Percentiles rank a stretch among this genome's conserved stretches.
These are phyloP conservation scores for Cucurbita moschata DNA, from an alignment of 306 rosid species.

Conservation along the genomic window DNA sequence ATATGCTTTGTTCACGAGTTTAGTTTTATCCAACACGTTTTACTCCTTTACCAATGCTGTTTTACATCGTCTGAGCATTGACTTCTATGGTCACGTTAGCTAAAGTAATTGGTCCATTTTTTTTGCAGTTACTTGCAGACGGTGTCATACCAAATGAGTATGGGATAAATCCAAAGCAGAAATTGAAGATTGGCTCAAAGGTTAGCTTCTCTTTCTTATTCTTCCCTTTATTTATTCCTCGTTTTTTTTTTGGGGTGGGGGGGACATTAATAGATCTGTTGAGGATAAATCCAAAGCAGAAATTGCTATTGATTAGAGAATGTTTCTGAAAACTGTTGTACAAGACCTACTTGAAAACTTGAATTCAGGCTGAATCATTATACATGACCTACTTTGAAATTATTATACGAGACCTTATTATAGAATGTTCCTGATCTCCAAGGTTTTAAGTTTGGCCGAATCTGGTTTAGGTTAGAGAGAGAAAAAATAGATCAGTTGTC, in stretches of 20 bases:
- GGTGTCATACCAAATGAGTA: constrained; percentile 98
- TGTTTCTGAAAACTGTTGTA: not conserved
- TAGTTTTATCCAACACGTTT: not conserved
- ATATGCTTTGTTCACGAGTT: not conserved
- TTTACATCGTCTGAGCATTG: not conserved
- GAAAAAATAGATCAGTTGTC: not conserved
- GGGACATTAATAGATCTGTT: not conserved
- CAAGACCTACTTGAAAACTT: not conserved
- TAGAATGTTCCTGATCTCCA: not conserved
- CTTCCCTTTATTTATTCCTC: not conserved
- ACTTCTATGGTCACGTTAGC: not conserved
- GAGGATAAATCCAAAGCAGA: too few species aligned
- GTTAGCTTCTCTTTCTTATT: constrained; percentile 17
- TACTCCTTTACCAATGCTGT: not conserved
- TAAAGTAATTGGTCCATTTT: constrained; percentile 11
- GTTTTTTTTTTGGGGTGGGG: not conserved
- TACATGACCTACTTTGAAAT: not conserved
- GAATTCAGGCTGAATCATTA: not conserved
- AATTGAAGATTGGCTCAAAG: constrained; percentile 91
- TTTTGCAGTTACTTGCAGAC: constrained; percentile 76
- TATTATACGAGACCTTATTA: not conserved
- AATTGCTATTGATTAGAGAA: not conserved
- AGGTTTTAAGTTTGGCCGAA: not conserved
- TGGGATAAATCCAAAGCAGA: constrained; percentile 88
- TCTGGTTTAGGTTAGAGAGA: too few species aligned